Base-by-base conservation (phyloP, 169 alveolate species). In the Plasmodium knowlesi region DNA sequence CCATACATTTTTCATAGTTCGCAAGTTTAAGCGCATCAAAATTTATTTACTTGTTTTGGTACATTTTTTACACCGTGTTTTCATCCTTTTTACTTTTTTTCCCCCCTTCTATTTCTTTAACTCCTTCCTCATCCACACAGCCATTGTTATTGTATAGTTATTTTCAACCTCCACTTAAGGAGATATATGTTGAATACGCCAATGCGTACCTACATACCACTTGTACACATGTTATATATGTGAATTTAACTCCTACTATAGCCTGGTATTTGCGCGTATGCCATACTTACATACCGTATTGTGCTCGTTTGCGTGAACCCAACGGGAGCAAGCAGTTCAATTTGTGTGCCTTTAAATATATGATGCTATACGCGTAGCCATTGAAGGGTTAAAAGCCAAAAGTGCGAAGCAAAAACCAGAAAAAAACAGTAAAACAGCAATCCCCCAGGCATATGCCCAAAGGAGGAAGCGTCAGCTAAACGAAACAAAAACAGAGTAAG, bases 61-160 rank as follows among this genome's bases (percentile, higher is more conserved):
- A 67, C 37, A 67, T 67, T 67, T 67, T 67, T 67, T 67, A 67
- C 76, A 67, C 76, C 76, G 76, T 67, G 30, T 67, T 67, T 67
- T 28, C 76, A 22, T 67, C 76, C 76, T 25, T 67, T 22, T 67
- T 67, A 67, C 76, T 3, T 28, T 67, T 67, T 61, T 67, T 25
- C 41, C 39, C 16, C 37, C 37, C 5, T 67, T 22, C 8, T 9
- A 25, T 67, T 28, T 67, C 37, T 67, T 67, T 67, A 19, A 67
- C 37, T 22, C 37, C 0, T 67, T 67, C 76, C 34, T 4, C 76
- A 19, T 67, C n/a, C 39, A 25, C 19, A 67, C n/a, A 67, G 76
- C 41, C 30, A 67, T 67, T 67, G n/a, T 28, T 25, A 67, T 67
- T 67, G 76, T 67, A 10, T 67, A 67, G 37, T 67, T 25, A 67